Conservation (phyloP, 2,329 filamentous ascomycete genomes). For the Phaeomoniella chlamydospora region DNA sequence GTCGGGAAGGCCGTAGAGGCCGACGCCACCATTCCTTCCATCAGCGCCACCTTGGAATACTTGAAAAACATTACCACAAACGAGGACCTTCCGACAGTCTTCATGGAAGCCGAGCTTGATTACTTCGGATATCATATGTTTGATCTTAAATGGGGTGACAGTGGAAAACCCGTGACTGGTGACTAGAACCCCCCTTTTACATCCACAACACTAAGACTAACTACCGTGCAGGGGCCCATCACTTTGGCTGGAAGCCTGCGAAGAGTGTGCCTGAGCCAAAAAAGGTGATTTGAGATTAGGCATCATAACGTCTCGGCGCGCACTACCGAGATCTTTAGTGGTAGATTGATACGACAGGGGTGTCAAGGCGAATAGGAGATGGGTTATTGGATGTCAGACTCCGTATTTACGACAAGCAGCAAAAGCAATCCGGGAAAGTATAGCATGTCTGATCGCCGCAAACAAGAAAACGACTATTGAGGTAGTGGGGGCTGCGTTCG, state of each 20-base stretch:
- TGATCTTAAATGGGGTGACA: conserved; percentile 6
- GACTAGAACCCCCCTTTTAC: background rate
- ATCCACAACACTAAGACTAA: background rate
- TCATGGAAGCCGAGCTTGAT: conserved; percentile 58
- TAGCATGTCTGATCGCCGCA: too few relatives aligned
- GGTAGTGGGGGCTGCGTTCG: too few relatives aligned
- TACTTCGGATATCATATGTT: conserved; percentile 55
- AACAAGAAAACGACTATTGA: too few relatives aligned
- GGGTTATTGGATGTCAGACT: too few relatives aligned
- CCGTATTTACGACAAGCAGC: too few relatives aligned
- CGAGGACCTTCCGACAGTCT: conserved; percentile 48
- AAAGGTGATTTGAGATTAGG: background rate
- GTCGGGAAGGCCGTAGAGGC: conserved; percentile 38
- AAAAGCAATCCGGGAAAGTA: too few relatives aligned
- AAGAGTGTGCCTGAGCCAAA: conserved; percentile 2
- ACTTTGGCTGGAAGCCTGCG: conserved; percentile 10
- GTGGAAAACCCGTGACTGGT: conserved; percentile 7
- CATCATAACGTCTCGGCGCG: too few relatives aligned
- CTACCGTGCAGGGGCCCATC: conserved; percentile 4
- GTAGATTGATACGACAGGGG: too few relatives aligned
- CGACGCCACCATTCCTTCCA: conserved; percentile 45
- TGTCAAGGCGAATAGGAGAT: too few relatives aligned
- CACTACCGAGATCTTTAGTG: too few relatives aligned
- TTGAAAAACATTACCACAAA: conserved; percentile 48
- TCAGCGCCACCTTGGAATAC: conserved; percentile 51